A percentile compares a stretch with the other conserved stretches of the same genome.
Conservation (phyloP, 73 alveolate species). For the Effrenium voratum region DNA sequence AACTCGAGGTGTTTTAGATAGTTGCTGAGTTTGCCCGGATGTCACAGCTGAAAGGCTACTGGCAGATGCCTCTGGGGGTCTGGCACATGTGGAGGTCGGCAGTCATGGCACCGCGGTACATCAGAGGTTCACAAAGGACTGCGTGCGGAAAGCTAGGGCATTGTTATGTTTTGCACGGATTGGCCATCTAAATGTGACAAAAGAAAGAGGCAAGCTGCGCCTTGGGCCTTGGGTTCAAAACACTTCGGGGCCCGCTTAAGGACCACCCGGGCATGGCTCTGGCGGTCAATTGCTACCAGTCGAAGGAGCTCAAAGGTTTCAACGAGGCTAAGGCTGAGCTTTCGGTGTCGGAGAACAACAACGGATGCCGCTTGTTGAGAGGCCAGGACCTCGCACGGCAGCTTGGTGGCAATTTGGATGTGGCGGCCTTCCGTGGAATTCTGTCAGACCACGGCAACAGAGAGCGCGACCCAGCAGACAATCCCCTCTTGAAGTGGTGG, state of each 20-base stretch:
- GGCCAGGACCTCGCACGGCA: conserved; percentile 32
- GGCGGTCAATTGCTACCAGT: conserved; percentile 90
- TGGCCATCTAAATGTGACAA: too few species aligned
- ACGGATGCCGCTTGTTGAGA: conserved; percentile 49
- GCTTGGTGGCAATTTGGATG: conserved; percentile 33
- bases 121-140: conserved; percentile 61
- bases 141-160: not conserved
- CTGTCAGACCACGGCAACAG: conserved; percentile 48
- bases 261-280: conserved; percentile 18
- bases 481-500: conserved; percentile 73
- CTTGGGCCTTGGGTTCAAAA: too few species aligned
- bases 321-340: conserved; percentile 7
- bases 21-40: not conserved
- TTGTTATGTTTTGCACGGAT: too few species aligned
- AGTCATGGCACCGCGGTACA: conserved; percentile 54
- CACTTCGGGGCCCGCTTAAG: too few species aligned
- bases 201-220: too few species aligned
- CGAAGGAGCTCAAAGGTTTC: conserved; percentile 17
- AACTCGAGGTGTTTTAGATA: not conserved
- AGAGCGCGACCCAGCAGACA: conserved; percentile 36
- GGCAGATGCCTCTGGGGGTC: conserved; percentile 42
- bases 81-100: conserved; percentile 87
- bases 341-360: conserved; percentile 28
- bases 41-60: not conserved
- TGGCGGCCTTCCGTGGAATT: conserved; percentile 35